A percentile compares a stretch with the other conserved stretches of the same genome.
Evolutionary conservation across 345 rosid species (phyloP).

Genomic region (Gynandropsis gynandra): DNA sequence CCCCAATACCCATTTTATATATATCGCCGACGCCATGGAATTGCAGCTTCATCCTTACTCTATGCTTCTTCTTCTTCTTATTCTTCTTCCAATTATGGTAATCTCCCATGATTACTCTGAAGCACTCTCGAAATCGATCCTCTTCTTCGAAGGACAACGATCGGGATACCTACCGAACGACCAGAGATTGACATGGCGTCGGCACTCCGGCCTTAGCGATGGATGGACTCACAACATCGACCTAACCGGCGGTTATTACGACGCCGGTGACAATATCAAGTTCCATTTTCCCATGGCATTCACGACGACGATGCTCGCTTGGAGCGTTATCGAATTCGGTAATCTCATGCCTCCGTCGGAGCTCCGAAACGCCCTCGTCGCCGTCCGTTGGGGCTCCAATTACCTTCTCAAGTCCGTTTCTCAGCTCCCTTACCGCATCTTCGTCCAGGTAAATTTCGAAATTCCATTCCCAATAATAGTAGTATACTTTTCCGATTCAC

Average conservation of each 20-base stretch:
- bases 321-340: slow-evolving; percentile 88
- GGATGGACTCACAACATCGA: slow-evolving; percentile 63
- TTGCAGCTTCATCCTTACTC: not conserved
- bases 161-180: slow-evolving; percentile 72
- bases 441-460: slow-evolving; percentile 78
- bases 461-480: no score
- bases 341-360: slow-evolving; percentile 69
- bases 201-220: slow-evolving; percentile 67
- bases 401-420: slow-evolving; percentile 77
- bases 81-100: slow-evolving; percentile 13
- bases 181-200: slow-evolving; percentile 65
- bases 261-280: slow-evolving; percentile 94
- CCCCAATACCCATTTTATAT: no score
- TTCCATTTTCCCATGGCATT: slow-evolving; percentile 94
- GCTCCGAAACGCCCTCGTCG: slow-evolving; percentile 49
- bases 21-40: no score
- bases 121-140: slow-evolving; percentile 79
- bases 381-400: slow-evolving; percentile 77
- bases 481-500: not conserved
- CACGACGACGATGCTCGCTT: slow-evolving; percentile 77
- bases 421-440: slow-evolving; percentile 76
- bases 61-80: slow-evolving; percentile 2
- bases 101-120: slow-evolving; percentile 56
- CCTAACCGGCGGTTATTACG: slow-evolving; percentile 85
- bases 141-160: slow-evolving; percentile 95